phyloP scores from a whole-genome alignment of 495 filamentous ascomycete species.

The Neurospora tetraspora region DNA sequence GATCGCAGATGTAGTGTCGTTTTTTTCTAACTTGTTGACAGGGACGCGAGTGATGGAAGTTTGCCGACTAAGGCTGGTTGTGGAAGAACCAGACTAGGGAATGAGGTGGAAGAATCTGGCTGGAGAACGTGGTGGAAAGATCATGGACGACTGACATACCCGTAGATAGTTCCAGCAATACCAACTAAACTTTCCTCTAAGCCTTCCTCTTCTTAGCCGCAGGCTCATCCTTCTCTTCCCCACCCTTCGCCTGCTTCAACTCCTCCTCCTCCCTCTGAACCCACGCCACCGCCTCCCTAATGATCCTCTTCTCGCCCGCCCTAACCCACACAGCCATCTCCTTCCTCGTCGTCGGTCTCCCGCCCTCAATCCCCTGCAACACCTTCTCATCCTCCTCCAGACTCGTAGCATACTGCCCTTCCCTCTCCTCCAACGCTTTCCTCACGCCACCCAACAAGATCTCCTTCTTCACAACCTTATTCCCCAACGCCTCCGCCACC shows the following conservation, averaged over 20 bases:
- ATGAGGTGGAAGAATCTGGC: too few species aligned
- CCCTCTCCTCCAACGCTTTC: slow-evolving; percentile 30
- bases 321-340: slow-evolving; percentile 67
- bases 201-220: slow-evolving; percentile 12
- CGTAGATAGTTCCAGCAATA: not conserved
- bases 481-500: slow-evolving; percentile 19
- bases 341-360: slow-evolving; percentile 27
- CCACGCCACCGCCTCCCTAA: slow-evolving; percentile 34
- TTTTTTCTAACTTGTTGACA: not conserved
- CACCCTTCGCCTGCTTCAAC: not conserved
- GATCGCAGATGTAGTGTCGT: not conserved
- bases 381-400: slow-evolving; percentile 52
- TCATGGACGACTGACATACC: not conserved
- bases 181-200: not conserved
- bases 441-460: slow-evolving; percentile 27
- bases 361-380: slow-evolving; percentile 25
- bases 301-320: slow-evolving; percentile 69
- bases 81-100: not conserved
- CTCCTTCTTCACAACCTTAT: slow-evolving; percentile 30
- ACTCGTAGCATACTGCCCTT: slow-evolving; percentile 51
- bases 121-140: not conserved
- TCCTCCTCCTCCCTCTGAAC: slow-evolving; percentile 7
- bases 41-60: not conserved
- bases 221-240: slow-evolving; percentile 6
- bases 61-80: not conserved